phyloP scores from a whole-genome alignment of 129 eudicot genomes.

The Pittosporum tobira region DNA sequence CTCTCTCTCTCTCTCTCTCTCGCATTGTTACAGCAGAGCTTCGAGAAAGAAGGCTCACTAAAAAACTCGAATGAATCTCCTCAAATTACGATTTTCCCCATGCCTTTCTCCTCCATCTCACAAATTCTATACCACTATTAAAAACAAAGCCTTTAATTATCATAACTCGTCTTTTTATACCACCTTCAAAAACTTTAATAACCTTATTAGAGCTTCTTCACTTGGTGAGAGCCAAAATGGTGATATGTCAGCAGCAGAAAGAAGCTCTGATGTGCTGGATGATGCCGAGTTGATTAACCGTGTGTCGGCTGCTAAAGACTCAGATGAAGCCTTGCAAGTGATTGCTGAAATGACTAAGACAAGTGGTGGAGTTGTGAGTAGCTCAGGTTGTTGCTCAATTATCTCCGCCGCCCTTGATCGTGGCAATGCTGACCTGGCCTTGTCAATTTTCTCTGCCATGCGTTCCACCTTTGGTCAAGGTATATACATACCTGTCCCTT shows the following conservation, averaged over 20 bases:
- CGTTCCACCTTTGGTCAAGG: constrained; percentile 71
- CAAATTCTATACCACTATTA: constrained; percentile 11
- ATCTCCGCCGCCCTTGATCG: constrained; percentile 67
- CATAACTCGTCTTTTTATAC: constrained; percentile 2
- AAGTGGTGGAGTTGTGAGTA: neutral
- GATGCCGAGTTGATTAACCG: constrained; percentile 26
- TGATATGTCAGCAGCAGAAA: constrained; percentile 10
- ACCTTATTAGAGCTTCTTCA: constrained; percentile 13
- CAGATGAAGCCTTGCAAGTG: constrained; percentile 22
- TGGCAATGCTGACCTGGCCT: constrained; percentile 64
- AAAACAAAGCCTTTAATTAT: neutral
- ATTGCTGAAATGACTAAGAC: constrained; percentile 1
- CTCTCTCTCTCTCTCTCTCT: too few species aligned
- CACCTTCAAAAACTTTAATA: constrained; percentile 1
- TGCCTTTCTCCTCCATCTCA: constrained; percentile 23
- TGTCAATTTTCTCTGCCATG: constrained; percentile 82
- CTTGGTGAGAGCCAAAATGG: constrained; percentile 18
- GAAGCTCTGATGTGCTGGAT: constrained; percentile 20
- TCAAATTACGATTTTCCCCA: constrained; percentile 26
- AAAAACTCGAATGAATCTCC: neutral
- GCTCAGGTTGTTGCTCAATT: constrained; percentile 52
- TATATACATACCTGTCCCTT: neutral
- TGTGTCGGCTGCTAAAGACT: constrained; percentile 49
- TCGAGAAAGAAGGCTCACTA: neutral
- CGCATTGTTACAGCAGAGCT: too few species aligned